These are phyloP conservation scores for Fusarium burgessii DNA, from an alignment of 2,329 filamentous ascomycete species.

Conservation along the genomic window DNA sequence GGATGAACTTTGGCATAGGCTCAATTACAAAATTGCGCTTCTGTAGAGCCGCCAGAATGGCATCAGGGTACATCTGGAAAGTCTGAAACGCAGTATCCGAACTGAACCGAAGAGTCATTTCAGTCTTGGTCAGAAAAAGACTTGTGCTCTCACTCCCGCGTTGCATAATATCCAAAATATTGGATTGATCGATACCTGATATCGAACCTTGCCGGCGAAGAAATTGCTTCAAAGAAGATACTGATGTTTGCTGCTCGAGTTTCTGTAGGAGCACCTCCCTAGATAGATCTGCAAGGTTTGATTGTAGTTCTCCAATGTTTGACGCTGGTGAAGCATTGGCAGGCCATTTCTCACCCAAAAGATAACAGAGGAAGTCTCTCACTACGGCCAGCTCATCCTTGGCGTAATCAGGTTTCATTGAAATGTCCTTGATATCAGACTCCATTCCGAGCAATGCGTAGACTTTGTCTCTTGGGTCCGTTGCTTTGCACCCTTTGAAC, in stretches of 20 bases:
- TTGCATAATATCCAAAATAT: neutral
- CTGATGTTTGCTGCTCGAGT: accelerated
- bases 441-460: constrained; percentile 22
- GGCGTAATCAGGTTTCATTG: neutral
- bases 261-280: neutral
- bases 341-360: neutral
- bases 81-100: accelerated
- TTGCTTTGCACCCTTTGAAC: neutral
- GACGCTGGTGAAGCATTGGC: accelerated
- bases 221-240: neutral
- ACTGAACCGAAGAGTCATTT: accelerated
- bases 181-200: accelerated
- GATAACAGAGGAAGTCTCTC: neutral
- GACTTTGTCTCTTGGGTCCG: constrained; percentile 11
- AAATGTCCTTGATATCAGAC: neutral
- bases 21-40: no score
- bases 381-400: neutral
- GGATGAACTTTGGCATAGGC: no score
- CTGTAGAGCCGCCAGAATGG: neutral
- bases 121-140: neutral
- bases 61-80: neutral
- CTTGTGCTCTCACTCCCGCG: neutral
- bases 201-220: neutral
- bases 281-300: neutral
- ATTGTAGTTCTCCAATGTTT: neutral